Evolutionary conservation across 306 rosid species (phyloP), one percentile per base, ranked within the genome.

Genomic region (Glycine tomentella): DNA sequence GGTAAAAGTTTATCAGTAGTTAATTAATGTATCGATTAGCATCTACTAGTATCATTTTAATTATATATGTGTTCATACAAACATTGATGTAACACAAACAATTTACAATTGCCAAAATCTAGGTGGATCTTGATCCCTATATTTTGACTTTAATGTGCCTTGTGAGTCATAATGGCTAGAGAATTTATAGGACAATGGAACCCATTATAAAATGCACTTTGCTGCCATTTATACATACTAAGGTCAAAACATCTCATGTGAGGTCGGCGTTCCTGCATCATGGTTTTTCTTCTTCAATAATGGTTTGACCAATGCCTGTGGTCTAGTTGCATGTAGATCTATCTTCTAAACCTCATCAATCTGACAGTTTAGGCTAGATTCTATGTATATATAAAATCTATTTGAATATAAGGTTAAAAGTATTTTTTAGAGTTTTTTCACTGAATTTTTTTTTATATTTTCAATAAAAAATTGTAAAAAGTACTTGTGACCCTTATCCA

Each of bases 61-160:
- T 62, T 12, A 33, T n/a, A n/a, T n/a, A n/a, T 61, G 0, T 6
- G 16, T 34, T 6, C 15, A 13, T 5, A 36, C 3, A 10, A 63
- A 36, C 46, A 34, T 63, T 3, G 48, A 13, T 13, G 69, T 64
- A 64, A 36, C 11, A 36, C 11, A 36, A 64, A 13, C 48, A 64
- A 64, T 33, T 59, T n/a, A 15, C 72, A 36, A 64, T 15, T 79
- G 64, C 42, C 44, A 63, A 74, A 20, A 14, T 4, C 77, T 56
- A 45, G 84, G 73, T 62, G 74, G 74, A 81, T 56, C 86, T 75
- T 51, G 74, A 78, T 75, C 82, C 80, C 65, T 31, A 36, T 36
- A 38, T 48, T 81, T 84, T 82, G 80, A 55, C 87, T 75, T 8
- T 45, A 69, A 46, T 6, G 16, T 11, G 40, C 16, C 42, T 62